Evolutionary conservation across 192 early-diverging fungal species (phyloP).

Genomic region (Phlyctochytrium planicorne): DNA sequence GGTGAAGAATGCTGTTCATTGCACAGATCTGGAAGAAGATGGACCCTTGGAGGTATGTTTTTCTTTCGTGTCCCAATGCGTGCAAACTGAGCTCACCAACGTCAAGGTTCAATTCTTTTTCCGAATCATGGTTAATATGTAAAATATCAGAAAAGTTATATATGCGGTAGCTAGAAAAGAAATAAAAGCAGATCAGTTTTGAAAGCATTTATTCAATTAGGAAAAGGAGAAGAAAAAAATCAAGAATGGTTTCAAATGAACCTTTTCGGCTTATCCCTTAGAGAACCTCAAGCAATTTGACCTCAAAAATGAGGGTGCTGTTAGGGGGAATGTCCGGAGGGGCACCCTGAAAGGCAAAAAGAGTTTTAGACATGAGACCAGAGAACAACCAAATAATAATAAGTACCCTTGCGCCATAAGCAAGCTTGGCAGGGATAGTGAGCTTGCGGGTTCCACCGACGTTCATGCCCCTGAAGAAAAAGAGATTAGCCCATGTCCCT

Average conservation of each 20-base stretch:
- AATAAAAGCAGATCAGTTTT: too few species aligned
- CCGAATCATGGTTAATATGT: constrained; percentile 29
- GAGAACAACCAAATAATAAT: constrained; percentile 21
- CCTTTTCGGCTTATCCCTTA: too few species aligned
- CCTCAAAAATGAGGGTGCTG: constrained; percentile 87
- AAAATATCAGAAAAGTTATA: too few species aligned
- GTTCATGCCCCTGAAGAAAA: constrained; percentile 68
- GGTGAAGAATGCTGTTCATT: constrained; percentile 56
- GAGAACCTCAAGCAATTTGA: constrained; percentile 68
- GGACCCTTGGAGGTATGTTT: constrained; percentile 47
- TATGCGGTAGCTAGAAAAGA: too few species aligned
- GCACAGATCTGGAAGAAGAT: constrained; percentile 60
- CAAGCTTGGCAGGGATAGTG: constrained; percentile 80
- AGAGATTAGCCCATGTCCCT: background rate
- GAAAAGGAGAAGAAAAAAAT: too few species aligned
- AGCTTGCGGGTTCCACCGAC: constrained; percentile 88
- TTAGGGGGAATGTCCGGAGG: constrained; percentile 88
- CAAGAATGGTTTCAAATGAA: too few species aligned
- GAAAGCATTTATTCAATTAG: too few species aligned
- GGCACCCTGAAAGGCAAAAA: constrained; percentile 78
- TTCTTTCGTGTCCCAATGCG: background rate
- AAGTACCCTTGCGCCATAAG: constrained; percentile 50
- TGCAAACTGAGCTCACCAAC: background rate
- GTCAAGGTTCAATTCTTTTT: constrained; percentile 46
- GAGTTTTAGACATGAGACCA: constrained; percentile 42